Evolutionary conservation across 495 filamentous ascomycete species (phyloP).

Genomic region (Letharia lupina): DNA sequence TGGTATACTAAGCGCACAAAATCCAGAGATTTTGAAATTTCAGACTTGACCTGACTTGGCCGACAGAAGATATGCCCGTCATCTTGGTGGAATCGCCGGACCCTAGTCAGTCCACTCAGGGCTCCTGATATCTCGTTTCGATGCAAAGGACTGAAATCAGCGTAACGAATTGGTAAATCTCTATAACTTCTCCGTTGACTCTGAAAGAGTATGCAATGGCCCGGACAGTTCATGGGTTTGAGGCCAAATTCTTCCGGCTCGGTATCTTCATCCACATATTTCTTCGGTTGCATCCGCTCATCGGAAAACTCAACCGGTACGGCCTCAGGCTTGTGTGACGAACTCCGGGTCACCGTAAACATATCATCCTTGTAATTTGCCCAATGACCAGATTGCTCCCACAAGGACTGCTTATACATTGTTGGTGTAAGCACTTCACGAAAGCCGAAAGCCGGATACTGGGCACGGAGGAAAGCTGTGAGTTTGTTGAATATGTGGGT

Average conservation of each 20-base stretch:
- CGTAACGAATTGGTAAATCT: constrained; percentile 81
- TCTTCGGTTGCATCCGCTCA: constrained; percentile 20
- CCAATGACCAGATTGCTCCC: constrained; percentile 85
- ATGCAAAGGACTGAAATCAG: constrained; percentile 87
- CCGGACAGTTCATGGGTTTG: constrained; percentile 97
- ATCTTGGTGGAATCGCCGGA: constrained; percentile 92
- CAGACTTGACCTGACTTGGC: constrained; percentile 68
- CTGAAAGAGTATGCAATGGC: constrained; percentile 82
- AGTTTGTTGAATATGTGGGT: constrained; percentile 83
- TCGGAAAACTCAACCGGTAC: constrained; percentile 14
- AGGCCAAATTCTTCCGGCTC: constrained; percentile 78
- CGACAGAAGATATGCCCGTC: constrained; percentile 94
- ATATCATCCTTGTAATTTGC: constrained; percentile 93
- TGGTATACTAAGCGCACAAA: constrained; percentile 75
- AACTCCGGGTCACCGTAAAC: constrained; percentile 72
- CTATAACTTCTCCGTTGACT: constrained; percentile 64
- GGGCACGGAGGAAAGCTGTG: constrained; percentile 71
- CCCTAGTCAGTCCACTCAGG: constrained; percentile 76
- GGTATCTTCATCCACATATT: constrained; percentile 36
- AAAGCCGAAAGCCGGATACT: constrained; percentile 83
- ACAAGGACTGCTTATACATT: constrained; percentile 86
- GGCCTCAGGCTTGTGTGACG: constrained; percentile 39
- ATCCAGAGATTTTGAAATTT: constrained; percentile 69
- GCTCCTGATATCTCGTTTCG: constrained; percentile 85
- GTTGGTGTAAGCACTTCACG: constrained; percentile 87